phyloP scores from a whole-genome alignment of 2,329 filamentous ascomycete species.

The Paracoccidioides brasiliensis region DNA sequence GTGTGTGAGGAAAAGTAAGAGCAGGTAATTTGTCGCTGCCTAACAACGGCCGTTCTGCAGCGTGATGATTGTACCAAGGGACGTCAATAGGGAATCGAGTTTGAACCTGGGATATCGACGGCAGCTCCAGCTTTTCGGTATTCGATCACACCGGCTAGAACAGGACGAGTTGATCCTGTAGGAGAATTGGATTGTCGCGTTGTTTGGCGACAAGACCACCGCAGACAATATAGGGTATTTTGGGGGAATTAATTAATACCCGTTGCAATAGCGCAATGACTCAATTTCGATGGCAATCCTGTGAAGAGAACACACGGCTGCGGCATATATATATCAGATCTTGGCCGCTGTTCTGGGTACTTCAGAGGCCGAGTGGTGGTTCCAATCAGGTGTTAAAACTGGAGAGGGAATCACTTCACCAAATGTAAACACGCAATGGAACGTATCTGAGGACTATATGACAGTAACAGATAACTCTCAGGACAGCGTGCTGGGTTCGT shows the following conservation, averaged over 20 bases:
- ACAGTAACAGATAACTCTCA: background rate
- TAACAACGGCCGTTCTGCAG: constrained; percentile 49
- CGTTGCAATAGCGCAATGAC: background rate
- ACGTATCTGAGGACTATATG: background rate
- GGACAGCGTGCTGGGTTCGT: constrained; percentile 14
- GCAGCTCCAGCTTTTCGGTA: constrained; percentile 89
- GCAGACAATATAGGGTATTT: background rate
- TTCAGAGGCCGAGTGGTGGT: background rate
- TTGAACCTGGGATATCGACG: constrained; percentile 72
- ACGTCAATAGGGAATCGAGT: constrained; percentile 63
- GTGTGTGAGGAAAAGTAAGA: constrained; percentile 54
- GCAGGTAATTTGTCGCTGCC: constrained; percentile 64
- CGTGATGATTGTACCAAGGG: constrained; percentile 56
- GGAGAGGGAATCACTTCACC: background rate
- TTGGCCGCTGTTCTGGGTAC: background rate
- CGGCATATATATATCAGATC: background rate
- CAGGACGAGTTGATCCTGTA: constrained; percentile 1
- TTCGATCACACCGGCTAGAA: constrained; percentile 23
- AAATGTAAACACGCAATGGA: background rate
- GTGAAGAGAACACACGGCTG: background rate
- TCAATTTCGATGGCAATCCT: background rate
- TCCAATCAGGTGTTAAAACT: background rate
- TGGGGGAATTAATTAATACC: background rate
- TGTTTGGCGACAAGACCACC: background rate
- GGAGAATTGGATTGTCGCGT: background rate